These are phyloP conservation scores for Beauveria bassiana DNA, from an alignment of 2,329 filamentous ascomycete genomes.

Conservation along the genomic window DNA sequence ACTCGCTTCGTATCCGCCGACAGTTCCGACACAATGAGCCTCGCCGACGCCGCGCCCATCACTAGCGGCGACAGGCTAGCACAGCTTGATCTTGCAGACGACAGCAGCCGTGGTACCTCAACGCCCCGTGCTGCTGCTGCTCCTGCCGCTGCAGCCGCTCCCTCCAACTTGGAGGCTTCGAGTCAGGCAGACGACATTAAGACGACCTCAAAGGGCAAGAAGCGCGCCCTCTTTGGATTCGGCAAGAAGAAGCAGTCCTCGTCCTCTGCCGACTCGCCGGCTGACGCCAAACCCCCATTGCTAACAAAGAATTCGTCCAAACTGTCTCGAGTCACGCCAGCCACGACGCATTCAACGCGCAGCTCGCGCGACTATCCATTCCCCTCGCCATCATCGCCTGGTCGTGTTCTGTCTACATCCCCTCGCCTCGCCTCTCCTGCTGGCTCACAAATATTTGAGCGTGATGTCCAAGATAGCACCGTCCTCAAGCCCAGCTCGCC, in stretches of 20 bases:
- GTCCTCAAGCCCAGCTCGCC: conserved; percentile 63
- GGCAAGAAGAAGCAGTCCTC: conserved; percentile 49
- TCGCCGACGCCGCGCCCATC: conserved; percentile 10
- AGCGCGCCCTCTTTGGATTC: conserved; percentile 52
- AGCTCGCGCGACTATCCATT: conserved; percentile 33
- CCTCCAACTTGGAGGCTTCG: conserved; percentile 16
- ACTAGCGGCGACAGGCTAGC: conserved; percentile 6
- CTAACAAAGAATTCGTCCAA: conserved; percentile 29
- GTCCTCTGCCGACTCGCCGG: conserved; percentile 7
- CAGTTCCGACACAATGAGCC: conserved; percentile 1
- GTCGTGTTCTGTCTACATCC: conserved; percentile 59
- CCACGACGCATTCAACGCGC: conserved; percentile 32
- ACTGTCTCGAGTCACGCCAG: conserved; percentile 24
- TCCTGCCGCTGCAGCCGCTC: neutral
- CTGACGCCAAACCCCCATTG: conserved; percentile 27
- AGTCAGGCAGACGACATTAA: conserved; percentile 21
- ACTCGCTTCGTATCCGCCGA: neutral
- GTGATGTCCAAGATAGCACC: conserved; percentile 79
- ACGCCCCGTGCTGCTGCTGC: conserved; percentile 23
- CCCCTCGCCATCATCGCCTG: conserved; percentile 54
- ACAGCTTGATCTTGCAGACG: conserved; percentile 19
- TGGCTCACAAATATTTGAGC: conserved; percentile 79
- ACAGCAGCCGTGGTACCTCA: conserved; percentile 21
- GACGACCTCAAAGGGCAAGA: conserved; percentile 35
- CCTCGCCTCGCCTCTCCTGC: conserved; percentile 73